Conservation (phyloP, 306 rosid genomes). For the Dryas alaskensis region DNA sequence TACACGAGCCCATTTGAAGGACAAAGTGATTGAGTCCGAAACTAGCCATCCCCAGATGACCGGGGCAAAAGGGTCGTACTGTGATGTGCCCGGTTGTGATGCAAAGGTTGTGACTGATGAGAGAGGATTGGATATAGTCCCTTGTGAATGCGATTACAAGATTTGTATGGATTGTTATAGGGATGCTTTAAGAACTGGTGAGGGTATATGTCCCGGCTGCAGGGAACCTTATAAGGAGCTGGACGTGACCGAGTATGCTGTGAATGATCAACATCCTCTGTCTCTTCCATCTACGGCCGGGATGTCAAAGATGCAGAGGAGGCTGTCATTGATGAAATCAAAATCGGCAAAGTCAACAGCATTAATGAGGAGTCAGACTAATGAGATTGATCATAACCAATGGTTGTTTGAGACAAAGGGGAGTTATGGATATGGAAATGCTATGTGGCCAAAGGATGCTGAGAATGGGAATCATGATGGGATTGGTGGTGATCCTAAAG, state of each 20-base stretch:
- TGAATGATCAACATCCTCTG: constrained; percentile 15
- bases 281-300: constrained; percentile 34
- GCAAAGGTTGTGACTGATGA: constrained; percentile 56
- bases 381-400: constrained; percentile 49
- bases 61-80: constrained; percentile 56
- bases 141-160: constrained; percentile 60
- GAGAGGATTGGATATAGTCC: constrained; percentile 59
- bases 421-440: constrained; percentile 74
- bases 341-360: constrained; percentile 35
- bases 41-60: constrained; percentile 70
- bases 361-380: constrained; percentile 35
- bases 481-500: constrained; percentile 54
- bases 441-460: constrained; percentile 63
- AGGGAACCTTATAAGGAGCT: constrained; percentile 40
- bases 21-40: constrained; percentile 57
- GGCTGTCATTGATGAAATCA: constrained; percentile 49
- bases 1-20: constrained; percentile 63
- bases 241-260: constrained; percentile 18
- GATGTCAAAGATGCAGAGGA: constrained; percentile 52
- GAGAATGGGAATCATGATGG: constrained; percentile 44
- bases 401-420: constrained; percentile 72
- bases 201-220: constrained; percentile 63
- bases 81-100: constrained; percentile 55
- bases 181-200: constrained; percentile 48
- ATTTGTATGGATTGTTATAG: constrained; percentile 66